Conservation (phyloP, 2,329 filamentous ascomycete species). For the Colletotrichum cordylinicola region DNA sequence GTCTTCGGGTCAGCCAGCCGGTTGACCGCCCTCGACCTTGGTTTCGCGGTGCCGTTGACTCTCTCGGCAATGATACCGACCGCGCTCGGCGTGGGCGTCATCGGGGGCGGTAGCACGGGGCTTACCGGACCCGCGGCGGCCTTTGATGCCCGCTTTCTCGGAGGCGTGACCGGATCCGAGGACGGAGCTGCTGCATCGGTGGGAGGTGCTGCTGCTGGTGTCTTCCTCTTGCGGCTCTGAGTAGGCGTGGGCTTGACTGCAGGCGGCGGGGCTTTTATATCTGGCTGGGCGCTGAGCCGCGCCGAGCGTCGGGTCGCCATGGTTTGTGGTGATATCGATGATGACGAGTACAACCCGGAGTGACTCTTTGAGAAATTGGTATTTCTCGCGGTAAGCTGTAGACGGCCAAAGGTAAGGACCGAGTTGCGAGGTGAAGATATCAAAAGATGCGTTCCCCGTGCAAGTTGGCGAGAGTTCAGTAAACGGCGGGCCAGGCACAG, state of each 20-base stretch:
- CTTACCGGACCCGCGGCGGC: constrained; percentile 5
- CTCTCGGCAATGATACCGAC: constrained; percentile 44
- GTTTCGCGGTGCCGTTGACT: constrained; percentile 31
- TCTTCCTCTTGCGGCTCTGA: constrained; percentile 40
- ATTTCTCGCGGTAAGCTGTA: background rate
- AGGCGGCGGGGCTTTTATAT: constrained; percentile 20
- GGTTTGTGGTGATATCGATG: background rate
- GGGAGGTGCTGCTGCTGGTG: background rate
- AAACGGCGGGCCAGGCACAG: background rate
- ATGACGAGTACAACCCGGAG: background rate
- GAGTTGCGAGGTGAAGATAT: background rate
- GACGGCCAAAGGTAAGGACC: background rate
- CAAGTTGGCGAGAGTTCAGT: background rate
- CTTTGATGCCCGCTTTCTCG: constrained; percentile 34
- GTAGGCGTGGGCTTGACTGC: constrained; percentile 25
- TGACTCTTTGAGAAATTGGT: background rate
- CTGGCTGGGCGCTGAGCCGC: constrained; percentile 41
- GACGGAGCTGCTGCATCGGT: constrained; percentile 23
- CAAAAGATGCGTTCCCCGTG: background rate
- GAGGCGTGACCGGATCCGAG: constrained; percentile 32
- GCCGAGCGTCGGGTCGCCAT: constrained; percentile 41
- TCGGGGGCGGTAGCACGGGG: constrained; percentile 38
- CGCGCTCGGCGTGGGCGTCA: constrained; percentile 54
- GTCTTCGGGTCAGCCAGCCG: constrained; percentile 67
- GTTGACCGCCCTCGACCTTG: constrained; percentile 46